These are phyloP conservation scores for Globisporangium paroecandrum DNA, from an alignment of 352 stramenopile species.

Conservation along the genomic window DNA sequence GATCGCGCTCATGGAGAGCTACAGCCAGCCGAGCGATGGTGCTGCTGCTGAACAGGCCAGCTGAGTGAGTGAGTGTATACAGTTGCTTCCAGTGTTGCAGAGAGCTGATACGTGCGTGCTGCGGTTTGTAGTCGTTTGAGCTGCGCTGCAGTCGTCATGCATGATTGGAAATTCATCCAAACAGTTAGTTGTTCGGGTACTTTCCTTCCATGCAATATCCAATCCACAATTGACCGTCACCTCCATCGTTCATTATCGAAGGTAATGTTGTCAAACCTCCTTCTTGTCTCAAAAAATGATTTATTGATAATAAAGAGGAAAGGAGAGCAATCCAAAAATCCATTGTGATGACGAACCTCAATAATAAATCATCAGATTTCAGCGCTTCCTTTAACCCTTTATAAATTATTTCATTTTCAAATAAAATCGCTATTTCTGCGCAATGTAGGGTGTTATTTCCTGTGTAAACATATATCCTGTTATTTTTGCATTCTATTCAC, in stretches of 20 bases:
- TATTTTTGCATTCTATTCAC: not conserved
- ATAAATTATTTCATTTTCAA: too few relatives aligned
- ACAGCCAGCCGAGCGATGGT: not conserved
- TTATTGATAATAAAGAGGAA: not conserved
- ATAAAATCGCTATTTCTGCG: too few relatives aligned
- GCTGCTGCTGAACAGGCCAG: not conserved
- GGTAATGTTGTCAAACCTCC: not conserved
- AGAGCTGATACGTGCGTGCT: not conserved
- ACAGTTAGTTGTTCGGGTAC: not conserved
- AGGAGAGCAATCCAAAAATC: not conserved
- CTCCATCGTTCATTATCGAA: not conserved
- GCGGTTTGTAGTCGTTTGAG: not conserved
- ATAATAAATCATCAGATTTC: too few relatives aligned
- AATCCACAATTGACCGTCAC: not conserved
- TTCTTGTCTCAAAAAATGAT: not conserved
- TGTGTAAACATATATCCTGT: not conserved
- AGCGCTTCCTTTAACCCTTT: too few relatives aligned
- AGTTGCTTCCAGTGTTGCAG: not conserved
- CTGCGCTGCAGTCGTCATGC: not conserved
- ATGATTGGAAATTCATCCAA: not conserved
- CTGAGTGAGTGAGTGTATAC: not conserved
- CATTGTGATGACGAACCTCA: not conserved
- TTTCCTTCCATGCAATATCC: not conserved
- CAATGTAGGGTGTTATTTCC: too few relatives aligned
- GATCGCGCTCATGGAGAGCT: slow-evolving; percentile 13